Evolutionary conservation across 345 rosid genomes (phyloP).

Genomic region (Arabidopsis suecica): DNA sequence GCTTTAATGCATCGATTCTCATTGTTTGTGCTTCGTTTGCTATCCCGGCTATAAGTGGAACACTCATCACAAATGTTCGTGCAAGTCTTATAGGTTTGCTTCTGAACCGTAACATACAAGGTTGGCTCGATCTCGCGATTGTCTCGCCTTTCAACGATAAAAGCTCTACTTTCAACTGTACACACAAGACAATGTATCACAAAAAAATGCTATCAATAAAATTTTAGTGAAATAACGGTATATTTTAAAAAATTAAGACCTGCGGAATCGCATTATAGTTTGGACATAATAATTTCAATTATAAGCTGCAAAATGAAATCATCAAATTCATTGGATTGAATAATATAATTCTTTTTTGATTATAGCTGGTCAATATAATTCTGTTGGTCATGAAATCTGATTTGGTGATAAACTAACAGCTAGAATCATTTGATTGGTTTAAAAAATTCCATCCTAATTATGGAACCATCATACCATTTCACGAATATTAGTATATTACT

Average conservation of each 20-base stretch:
- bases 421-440: not conserved
- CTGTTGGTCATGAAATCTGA: not conserved
- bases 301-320: not conserved
- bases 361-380: not conserved
- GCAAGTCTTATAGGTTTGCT: conserved; percentile 69
- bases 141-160: conserved; percentile 54
- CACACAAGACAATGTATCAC: not conserved
- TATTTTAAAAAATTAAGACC: too few species aligned
- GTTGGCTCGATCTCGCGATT: conserved; percentile 66
- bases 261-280: too few species aligned
- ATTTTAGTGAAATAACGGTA: too few species aligned
- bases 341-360: too few species aligned
- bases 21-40: conserved; percentile 71
- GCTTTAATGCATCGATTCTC: conserved; percentile 48
- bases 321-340: too few species aligned
- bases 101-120: conserved; percentile 70
- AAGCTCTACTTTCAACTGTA: conserved; percentile 72
- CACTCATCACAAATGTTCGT: conserved; percentile 57
- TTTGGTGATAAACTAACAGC: not conserved
- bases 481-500: not conserved
- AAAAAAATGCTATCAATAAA: not conserved
- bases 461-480: not conserved
- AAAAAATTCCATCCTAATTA: not conserved
- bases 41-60: conserved; percentile 67
- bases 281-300: not conserved